phyloP scores from a whole-genome alignment of 768 basidiomycete genomes.

The Mycena venus region DNA sequence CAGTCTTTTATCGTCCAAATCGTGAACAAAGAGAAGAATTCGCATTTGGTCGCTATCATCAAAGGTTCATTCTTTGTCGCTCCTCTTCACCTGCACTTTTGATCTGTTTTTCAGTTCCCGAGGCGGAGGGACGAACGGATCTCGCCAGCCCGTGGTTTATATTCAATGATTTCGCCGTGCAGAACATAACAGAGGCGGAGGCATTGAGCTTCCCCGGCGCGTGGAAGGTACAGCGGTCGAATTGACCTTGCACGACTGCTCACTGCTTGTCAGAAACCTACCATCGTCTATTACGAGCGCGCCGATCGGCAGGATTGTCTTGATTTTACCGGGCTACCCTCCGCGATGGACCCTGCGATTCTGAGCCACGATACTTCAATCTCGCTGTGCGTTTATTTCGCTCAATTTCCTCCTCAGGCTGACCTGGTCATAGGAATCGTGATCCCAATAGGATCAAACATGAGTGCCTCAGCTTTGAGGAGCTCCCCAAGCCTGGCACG shows the following conservation, averaged over 20 bases:
- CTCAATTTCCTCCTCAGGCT: background rate
- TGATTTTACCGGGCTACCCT: conserved; percentile 76
- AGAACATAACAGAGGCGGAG: conserved; percentile 86
- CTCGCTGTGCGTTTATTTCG: conserved; percentile 69
- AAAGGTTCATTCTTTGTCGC: conserved; percentile 65
- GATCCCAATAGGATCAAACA: conserved; percentile 83
- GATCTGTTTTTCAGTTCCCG: conserved; percentile 68
- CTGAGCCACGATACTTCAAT: conserved; percentile 91
- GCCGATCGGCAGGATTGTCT: conserved; percentile 69
- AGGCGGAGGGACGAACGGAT: conserved; percentile 62
- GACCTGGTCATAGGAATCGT: conserved; percentile 69
- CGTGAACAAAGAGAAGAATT: conserved; percentile 73
- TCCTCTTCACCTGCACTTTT: background rate
- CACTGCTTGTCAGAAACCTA: conserved; percentile 71
- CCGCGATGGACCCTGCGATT: conserved; percentile 78
- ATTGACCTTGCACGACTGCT: conserved; percentile 20
- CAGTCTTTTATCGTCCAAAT: conserved; percentile 90
- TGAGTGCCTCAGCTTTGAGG: conserved; percentile 75
- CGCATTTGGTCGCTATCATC: conserved; percentile 91
- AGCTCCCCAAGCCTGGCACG: conserved; percentile 88
- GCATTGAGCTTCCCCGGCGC: conserved; percentile 88
- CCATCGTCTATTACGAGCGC: conserved; percentile 92
- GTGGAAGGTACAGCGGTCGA: conserved; percentile 84
- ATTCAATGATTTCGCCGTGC: conserved; percentile 97
- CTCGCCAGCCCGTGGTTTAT: conserved; percentile 82